Evolutionary conservation across 148 eudicot species (phyloP).

Genomic region (Cornus kousa): DNA sequence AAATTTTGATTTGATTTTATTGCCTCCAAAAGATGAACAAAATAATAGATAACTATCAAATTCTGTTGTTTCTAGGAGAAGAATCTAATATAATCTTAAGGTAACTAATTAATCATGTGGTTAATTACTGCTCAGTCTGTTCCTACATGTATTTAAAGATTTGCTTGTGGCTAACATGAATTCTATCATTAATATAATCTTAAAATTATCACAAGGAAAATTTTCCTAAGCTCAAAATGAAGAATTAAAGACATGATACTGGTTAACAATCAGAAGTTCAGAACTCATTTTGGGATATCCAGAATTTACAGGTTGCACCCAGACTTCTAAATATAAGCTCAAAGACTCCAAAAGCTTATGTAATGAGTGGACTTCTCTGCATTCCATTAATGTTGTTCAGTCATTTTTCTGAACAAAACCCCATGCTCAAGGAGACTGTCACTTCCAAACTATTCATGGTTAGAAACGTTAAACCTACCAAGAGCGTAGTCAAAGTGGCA

Average conservation of each 20-base stretch:
- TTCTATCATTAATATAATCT: not conserved
- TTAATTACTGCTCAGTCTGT: too few species aligned
- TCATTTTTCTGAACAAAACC: not conserved
- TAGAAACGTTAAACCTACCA: not conserved
- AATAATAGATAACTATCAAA: not conserved
- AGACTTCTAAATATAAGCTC: not conserved
- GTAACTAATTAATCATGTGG: not conserved
- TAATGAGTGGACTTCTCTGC: not conserved
- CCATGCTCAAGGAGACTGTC: not conserved
- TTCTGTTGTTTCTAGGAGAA: not conserved
- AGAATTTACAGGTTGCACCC: not conserved
- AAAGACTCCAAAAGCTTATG: not conserved
- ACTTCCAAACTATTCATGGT: not conserved
- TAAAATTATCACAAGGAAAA: not conserved
- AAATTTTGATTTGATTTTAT: not conserved
- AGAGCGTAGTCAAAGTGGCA: too few species aligned
- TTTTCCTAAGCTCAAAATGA: not conserved
- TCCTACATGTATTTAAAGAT: not conserved
- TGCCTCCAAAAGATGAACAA: not conserved
- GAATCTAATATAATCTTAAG: not conserved
- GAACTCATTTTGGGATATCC: not conserved
- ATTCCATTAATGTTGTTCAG: not conserved
- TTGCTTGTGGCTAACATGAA: not conserved
- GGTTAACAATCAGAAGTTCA: not conserved
- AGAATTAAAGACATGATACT: not conserved